These are phyloP conservation scores for Alternaria postmessia DNA, from an alignment of 2,329 filamentous ascomycete genomes.

Conservation along the genomic window DNA sequence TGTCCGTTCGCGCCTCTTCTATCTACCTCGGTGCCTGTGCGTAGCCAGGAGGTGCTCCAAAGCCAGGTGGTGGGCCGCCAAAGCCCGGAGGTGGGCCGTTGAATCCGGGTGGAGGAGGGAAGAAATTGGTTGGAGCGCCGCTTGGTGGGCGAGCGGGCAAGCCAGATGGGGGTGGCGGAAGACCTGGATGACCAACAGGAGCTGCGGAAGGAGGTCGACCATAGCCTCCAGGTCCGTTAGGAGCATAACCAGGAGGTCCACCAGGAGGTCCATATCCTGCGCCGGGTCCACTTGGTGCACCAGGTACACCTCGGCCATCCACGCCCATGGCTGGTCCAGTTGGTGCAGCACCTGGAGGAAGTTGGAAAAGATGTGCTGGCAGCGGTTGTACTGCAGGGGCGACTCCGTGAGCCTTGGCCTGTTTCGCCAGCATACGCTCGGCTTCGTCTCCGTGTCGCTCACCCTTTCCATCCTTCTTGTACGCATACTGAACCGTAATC, in stretches of 20 bases:
- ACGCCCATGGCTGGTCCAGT: constrained; percentile 49
- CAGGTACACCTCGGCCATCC: constrained; percentile 43
- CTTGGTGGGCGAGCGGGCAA: constrained; percentile 75
- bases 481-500: constrained; percentile 95
- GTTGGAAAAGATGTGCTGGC: constrained; percentile 73
- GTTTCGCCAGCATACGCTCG: constrained; percentile 87
- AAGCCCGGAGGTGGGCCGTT: constrained; percentile 35
- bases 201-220: constrained; percentile 35
- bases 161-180: constrained; percentile 67
- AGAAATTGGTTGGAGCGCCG: constrained; percentile 61
- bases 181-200: constrained; percentile 52
- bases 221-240: constrained; percentile 21
- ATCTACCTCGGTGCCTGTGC: constrained; percentile 19
- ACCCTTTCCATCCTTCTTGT: constrained; percentile 98
- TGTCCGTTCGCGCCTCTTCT: background rate
- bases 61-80: constrained; percentile 29
- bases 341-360: constrained; percentile 40
- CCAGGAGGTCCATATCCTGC: constrained; percentile 48
- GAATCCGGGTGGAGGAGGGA: constrained; percentile 37
- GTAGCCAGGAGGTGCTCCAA: constrained; percentile 22
- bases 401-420: constrained; percentile 94
- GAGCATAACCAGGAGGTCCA: constrained; percentile 49
- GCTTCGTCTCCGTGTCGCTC: constrained; percentile 95
- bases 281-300: constrained; percentile 52
- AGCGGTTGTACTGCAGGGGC: constrained; percentile 80